These are phyloP conservation scores for Xylaria longipes DNA, from an alignment of 495 filamentous ascomycete genomes.

Conservation along the genomic window DNA sequence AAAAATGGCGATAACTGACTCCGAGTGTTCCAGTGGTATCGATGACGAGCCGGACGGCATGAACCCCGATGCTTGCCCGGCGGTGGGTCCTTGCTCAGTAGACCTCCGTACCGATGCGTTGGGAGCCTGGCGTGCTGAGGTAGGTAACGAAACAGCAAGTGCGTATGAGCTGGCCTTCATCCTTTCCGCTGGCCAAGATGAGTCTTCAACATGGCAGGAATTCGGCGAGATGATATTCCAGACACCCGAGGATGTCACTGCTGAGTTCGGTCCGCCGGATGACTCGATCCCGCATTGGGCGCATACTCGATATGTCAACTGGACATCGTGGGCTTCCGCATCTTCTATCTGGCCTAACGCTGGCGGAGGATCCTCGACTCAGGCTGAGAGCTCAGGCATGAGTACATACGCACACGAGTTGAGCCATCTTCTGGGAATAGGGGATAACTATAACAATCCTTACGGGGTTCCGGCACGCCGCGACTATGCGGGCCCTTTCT, in stretches of 20 bases:
- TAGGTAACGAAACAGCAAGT: constrained; percentile 43
- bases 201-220: constrained; percentile 53
- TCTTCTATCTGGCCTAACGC: constrained; percentile 51
- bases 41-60: constrained; percentile 42
- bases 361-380: constrained; percentile 49
- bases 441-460: constrained; percentile 54
- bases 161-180: constrained; percentile 50
- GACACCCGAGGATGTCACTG: constrained; percentile 44
- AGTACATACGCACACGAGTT: constrained; percentile 49
- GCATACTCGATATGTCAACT: constrained; percentile 48
- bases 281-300: constrained; percentile 44
- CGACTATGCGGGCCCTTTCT: constrained; percentile 48
- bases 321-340: constrained; percentile 50
- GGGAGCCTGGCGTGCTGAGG: constrained; percentile 47
- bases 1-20: not conserved
- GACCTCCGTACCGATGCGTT: constrained; percentile 49
- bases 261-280: constrained; percentile 48
- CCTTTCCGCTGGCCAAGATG: constrained; percentile 52
- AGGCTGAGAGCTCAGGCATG: constrained; percentile 53
- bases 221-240: constrained; percentile 53
- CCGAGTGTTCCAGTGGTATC: constrained; percentile 29
- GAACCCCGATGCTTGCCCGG: constrained; percentile 46
- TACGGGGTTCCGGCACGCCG: constrained; percentile 45
- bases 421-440: constrained; percentile 49
- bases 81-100: constrained; percentile 37